Percentiles rank a stretch among this genome's conserved stretches.
phyloP scores from a whole-genome alignment of 2,329 filamentous ascomycete genomes.

The Pseudopyricularia cyperi region DNA sequence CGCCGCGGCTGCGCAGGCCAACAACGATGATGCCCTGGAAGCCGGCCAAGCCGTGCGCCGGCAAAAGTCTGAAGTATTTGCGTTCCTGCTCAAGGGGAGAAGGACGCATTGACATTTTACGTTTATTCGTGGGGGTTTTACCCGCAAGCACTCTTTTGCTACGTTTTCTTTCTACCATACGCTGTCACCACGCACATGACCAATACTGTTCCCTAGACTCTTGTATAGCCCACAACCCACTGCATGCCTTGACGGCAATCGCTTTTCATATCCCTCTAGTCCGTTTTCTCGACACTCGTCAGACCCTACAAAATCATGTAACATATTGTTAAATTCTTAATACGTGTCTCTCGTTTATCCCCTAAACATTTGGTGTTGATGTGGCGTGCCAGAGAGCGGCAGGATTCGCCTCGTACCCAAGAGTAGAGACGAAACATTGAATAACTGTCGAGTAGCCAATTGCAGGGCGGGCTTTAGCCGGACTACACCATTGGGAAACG shows the following conservation, averaged over 20 bases:
- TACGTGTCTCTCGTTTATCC: neutral
- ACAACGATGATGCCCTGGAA: neutral
- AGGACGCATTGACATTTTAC: neutral
- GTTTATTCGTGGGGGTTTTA: neutral
- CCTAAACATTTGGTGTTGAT: neutral
- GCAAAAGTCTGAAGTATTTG: neutral
- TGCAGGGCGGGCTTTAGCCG: no score
- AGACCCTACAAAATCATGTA: neutral
- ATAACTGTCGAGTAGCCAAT: no score
- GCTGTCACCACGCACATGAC: no score
- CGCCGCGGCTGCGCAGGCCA: neutral
- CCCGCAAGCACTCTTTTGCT: neutral
- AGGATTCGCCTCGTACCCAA: no score
- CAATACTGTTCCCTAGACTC: no score
- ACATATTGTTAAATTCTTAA: neutral
- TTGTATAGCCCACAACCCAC: no score
- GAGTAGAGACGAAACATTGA: no score
- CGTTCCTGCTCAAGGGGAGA: neutral
- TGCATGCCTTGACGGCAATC: neutral
- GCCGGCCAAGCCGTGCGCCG: neutral
- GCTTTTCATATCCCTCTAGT: neutral
- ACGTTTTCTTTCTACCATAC: neutral
- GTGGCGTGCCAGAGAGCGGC: neutral
- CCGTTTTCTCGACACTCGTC: neutral
- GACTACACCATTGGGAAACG: no score